Base-by-base conservation (phyloP, 306 rosid species). In the Acacia confusa region DNA sequence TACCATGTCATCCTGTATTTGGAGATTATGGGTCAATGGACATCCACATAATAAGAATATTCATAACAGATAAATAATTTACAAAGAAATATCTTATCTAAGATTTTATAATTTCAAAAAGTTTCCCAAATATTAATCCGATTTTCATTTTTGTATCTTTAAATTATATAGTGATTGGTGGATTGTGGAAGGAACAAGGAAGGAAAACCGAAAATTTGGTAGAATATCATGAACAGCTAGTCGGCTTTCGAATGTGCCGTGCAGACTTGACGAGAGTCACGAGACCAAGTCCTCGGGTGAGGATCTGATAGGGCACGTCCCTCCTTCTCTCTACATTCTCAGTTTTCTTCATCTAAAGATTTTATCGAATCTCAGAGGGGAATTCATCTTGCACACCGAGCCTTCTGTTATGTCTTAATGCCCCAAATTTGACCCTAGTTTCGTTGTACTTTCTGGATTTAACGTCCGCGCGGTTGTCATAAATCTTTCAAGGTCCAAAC, bases 381-480 rank as follows among this genome's bases (percentile, higher is more conserved):
- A 38, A n/a, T 9, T 44, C 6, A 44, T 44, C 57, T 70, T 16
- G 1, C 17, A 3, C 22, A 4, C 20, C 14, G n/a, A 45, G 4
- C 44, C 28, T 25, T 25, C 60, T 24, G 22, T 70, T 12, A 27
- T 16, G 9, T 47, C 34, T 71, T 47, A 47, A 45, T 45, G 76
- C 24, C 60, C 25, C 76, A 25, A 71, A 45, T 27, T 6, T 71
- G 58, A 71, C 76, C 75, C 76, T 47, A 25, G 19, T 72, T 44
- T 44, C 75, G 12, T 25, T 44, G 50, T 11, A n/a, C 75, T 47
- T 72, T 43, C 75, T 45, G 22, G 41, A 28, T 72, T 17, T n/a
- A 45, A 25, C 58, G 25, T 72, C 24, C 1, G 60, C 76, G 24
- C 17, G 13, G 25, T 15, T 27, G 40, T 16, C 9, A 0, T 45